These are phyloP conservation scores for Lactarius trivialis DNA, from an alignment of 768 basidiomycete genomes.

Conservation along the genomic window DNA sequence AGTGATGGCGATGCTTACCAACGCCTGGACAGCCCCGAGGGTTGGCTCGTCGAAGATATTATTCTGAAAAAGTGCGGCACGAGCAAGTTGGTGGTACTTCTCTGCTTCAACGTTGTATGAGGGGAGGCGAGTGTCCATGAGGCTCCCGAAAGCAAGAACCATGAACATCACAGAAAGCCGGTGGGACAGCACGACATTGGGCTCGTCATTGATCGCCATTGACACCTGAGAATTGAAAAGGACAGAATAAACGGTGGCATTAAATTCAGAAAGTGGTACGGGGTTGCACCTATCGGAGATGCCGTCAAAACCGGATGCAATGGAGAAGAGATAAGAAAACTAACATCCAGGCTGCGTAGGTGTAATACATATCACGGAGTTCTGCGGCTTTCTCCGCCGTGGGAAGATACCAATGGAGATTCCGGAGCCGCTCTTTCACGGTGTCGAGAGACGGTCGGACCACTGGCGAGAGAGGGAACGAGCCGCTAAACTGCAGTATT, in stretches of 20 bases:
- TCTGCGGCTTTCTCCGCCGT: constrained; percentile 51
- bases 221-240: constrained; percentile 43
- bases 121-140: constrained; percentile 52
- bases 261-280: constrained; percentile 50
- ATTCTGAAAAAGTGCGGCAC: constrained; percentile 54
- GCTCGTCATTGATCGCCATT: constrained; percentile 38
- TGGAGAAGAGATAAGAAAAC: constrained; percentile 48
- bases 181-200: constrained; percentile 41
- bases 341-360: constrained; percentile 68
- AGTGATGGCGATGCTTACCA: constrained; percentile 37
- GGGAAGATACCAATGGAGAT: constrained; percentile 67
- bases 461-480: constrained; percentile 53
- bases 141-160: constrained; percentile 55
- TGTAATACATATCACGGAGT: constrained; percentile 50
- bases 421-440: constrained; percentile 44
- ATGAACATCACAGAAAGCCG: constrained; percentile 53
- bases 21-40: constrained; percentile 56
- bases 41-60: constrained; percentile 59
- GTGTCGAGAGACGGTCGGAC: constrained; percentile 32
- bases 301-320: constrained; percentile 24
- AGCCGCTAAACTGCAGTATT: constrained; percentile 56
- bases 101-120: constrained; percentile 48
- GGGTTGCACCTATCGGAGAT: constrained; percentile 51
- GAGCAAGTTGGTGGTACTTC: constrained; percentile 53
- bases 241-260: constrained; percentile 42